Evolutionary conservation across 257 asterid genomes (phyloP).

Genomic region (Plantago major): DNA sequence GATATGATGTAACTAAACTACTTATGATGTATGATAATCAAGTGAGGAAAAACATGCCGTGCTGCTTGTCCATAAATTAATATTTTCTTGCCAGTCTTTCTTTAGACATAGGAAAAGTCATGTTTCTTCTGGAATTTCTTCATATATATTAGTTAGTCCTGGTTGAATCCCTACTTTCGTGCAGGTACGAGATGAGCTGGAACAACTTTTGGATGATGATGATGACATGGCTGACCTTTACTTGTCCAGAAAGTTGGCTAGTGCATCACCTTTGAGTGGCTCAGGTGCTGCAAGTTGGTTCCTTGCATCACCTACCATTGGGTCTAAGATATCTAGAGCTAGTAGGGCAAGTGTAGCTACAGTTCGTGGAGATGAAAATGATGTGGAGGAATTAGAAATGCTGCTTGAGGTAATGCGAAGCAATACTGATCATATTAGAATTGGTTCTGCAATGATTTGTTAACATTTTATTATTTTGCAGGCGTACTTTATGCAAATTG

Average conservation of each 20-base stretch:
- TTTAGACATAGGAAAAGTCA: background rate
- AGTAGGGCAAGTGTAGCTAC: constrained; percentile 91
- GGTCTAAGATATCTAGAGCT: constrained; percentile 82
- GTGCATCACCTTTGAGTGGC: constrained; percentile 73
- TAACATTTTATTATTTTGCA: constrained; percentile 25
- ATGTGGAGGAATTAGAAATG: constrained; percentile 94
- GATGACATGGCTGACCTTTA: constrained; percentile 98
- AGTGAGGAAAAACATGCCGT: background rate
- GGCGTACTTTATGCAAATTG: constrained; percentile 97
- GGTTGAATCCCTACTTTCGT: constrained; percentile 18
- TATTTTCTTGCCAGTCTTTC: background rate
- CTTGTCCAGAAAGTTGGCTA: constrained; percentile 71
- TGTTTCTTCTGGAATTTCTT: too few species aligned
- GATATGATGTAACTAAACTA: background rate
- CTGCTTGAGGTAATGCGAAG: constrained; percentile 62
- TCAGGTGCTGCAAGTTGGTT: constrained; percentile 75
- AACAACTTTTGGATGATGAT: constrained; percentile 93
- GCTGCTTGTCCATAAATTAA: background rate
- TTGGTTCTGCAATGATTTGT: background rate
- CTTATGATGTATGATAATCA: background rate
- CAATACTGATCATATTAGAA: background rate
- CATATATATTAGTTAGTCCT: background rate
- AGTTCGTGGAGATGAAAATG: constrained; percentile 75
- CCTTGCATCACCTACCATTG: constrained; percentile 75
- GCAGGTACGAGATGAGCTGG: constrained; percentile 96